Base-by-base conservation (phyloP, 371 early-diverging fungal species). In the Choanephora cucurbitarum region DNA sequence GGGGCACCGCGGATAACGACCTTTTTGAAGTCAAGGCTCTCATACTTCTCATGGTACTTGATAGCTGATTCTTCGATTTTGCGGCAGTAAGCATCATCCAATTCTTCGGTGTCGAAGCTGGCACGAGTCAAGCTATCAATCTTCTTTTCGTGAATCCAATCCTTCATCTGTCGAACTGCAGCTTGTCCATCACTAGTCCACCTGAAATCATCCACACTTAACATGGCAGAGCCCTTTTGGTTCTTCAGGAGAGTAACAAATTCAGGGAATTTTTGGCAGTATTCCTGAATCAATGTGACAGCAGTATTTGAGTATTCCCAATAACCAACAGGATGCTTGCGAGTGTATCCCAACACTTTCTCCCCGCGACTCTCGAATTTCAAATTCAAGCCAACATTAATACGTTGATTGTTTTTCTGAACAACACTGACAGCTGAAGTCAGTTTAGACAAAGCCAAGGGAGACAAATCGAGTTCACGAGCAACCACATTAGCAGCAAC, bases 231-330 rank as follows among this genome's bases (percentile, higher is more conserved):
- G 39, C 69, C 69, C n/a, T 73, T 63, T 34, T 69, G 67, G 5
- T 48, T 60, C 22, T 86, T 86, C 23, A 95, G 71, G 3, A 76
- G 70, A 1, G 57, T 64, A 52, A 96, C 75, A 60, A 97, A 79
- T 42, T 90, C 86, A 0, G 90, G 90, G 78, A 91, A 90, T 8
- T 71, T 66, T 23, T 72, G 66, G 56, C 82, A 81, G 70, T 93
- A 98, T 17, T 84, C 81, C 13, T 52, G 47, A 44, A 98, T 75
- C 17, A 96, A 64, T 0, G 79, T 81, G 5, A 93, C 71, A 0
- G 94, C 97, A 58, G 83, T 84, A 37, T 73, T 64, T 11, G 91
- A 89, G 55, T 82, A 97, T 66, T 92, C 92, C 97, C 97, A 98
- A 17, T 86, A 87, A 17, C 69, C 73, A 33, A 78, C 82, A 13